Percentiles rank a stretch among this genome's conserved stretches.
Conservation (phyloP, 2,329 filamentous ascomycete genomes). For the Amylocarpus encephaloides region DNA sequence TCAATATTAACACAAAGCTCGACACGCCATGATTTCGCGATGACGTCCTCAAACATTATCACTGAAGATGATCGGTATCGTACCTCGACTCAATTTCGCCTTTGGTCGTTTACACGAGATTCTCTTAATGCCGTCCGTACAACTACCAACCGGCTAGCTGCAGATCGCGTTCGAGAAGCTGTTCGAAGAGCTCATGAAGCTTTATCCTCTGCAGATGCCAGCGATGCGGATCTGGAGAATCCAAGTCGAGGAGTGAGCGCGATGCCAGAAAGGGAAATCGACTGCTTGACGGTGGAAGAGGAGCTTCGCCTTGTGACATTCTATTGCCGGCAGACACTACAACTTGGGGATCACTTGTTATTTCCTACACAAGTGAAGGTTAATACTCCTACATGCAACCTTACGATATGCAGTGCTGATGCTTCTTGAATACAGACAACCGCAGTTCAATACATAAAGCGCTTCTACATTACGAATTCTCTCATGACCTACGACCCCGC, state of each 20-base stretch:
- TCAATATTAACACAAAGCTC: no score
- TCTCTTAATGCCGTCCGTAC: conserved; percentile 65
- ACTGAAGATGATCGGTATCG: conserved; percentile 84
- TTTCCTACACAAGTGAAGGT: conserved; percentile 56
- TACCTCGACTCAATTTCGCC: conserved; percentile 78
- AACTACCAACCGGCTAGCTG: conserved; percentile 73
- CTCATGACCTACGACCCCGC: conserved; percentile 94
- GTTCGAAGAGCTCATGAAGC: conserved; percentile 42
- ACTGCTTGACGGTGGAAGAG: conserved; percentile 77
- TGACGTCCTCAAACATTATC: conserved; percentile 14
- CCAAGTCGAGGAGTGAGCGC: conserved; percentile 15
- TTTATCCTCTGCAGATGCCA: conserved; percentile 29
- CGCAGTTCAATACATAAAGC: conserved; percentile 62
- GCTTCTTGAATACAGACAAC: conserved; percentile 26
- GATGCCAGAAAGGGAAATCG: conserved; percentile 44
- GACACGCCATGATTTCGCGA: conserved; percentile 5
- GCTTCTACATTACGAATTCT: conserved; percentile 94
- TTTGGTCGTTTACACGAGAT: conserved; percentile 84
- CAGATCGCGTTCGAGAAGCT: conserved; percentile 57
- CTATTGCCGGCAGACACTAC: conserved; percentile 59
- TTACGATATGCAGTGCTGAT: not conserved
- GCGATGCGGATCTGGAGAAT: conserved; percentile 31
- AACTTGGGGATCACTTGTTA: conserved; percentile 53
- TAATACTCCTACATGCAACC: conserved; percentile 22
- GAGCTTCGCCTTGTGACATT: conserved; percentile 76